Base-by-base conservation (phyloP, 2,329 filamentous ascomycete genomes). In the Paraphoma chrysanthemicola region DNA sequence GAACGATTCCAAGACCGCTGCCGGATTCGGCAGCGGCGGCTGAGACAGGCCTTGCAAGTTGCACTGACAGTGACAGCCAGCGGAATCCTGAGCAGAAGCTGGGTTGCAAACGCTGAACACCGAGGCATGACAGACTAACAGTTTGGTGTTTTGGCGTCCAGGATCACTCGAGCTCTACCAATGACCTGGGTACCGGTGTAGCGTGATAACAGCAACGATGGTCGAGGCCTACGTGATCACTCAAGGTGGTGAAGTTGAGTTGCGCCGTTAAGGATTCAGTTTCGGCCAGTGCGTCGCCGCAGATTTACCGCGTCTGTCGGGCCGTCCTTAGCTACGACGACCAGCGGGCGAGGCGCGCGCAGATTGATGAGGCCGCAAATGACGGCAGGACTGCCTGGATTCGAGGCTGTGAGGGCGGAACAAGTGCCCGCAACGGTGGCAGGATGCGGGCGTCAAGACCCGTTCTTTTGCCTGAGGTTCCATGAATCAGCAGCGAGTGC, bases 351-450 rank as follows among this genome's bases (percentile, higher is more conserved):
- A 42, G 50, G 51, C 48, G 54, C 38, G 52, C 45, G 54, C 51
- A 62, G 54, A 57, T 62, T 60, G 57, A 60, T 51, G 62, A 56
- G 42, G 53, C 46, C 29, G 58, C 44, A 62, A 52, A 52, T 57
- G 56, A 57, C 48, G 46, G 53, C 44, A 51, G 29, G 51, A 33
- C 56, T 47, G 51, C 42, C 42, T 16, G 48, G 39, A 41, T 43
- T 48, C 36, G 46, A 52, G 53, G 54, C 54, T 54, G 60, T 47
- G 51, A 51, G 45, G 18, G 33, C 41, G 55, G 50, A 46, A 48
- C 39, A 43, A 11, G 16, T 48, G 45, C 16, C n/a, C 10, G 31
- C 16, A 16, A 14, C 31, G 33, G 50, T 45, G 12, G 33, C 47
- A 30, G 31, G 33, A 18, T 14, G 51, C 43, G 36, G 28, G 9